Base-by-base conservation (phyloP, 2,329 filamentous ascomycete species). In the Ascochyta koolunga region DNA sequence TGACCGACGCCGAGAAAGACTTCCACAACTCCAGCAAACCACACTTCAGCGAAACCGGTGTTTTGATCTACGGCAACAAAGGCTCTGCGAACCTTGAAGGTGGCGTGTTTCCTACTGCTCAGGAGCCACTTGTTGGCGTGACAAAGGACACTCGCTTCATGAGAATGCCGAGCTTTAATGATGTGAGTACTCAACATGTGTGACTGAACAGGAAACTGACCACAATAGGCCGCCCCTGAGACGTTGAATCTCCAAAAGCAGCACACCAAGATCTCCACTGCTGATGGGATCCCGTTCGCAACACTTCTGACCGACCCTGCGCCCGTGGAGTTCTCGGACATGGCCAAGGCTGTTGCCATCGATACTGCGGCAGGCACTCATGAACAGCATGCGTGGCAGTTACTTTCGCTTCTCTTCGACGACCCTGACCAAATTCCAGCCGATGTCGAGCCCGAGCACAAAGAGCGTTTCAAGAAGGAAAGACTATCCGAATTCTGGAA, bases 371-470 rank as follows among this genome's bases (percentile, higher is more conserved):
- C 70, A 48, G 76, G 76, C 13, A 55, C 58, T 18, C 85, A 91
- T 52, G 91, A 96, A 74, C 85, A 86, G 66, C 80, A 86, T 13
- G 86, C 95, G 1, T 99, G 96, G 95, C 84, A 91, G 56, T 80
- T 99, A 31, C 88, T 91, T 1, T 89, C 90, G 52, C 87, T 97
- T 32, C 82, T 99, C 3, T 99, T 96, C 68, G 92, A 96, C 61
- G 80, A 86, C 10, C 45, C 54, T 19, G 61, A 69, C 37, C 62
- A 68, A 4, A 50, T 69, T 2, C 64, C 71, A 10, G 61, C 68
- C 5, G 78, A 78, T 15, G 69, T 82, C 25, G 75, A 78, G 2
- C 53, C 74, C 2, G 77, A 81, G 11, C 79, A 71, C 67, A 67
- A 70, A 31, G 59, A 72, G 19, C 69, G 70, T 16, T 62, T 77